Base-by-base conservation (phyloP, 2,329 filamentous ascomycete species). In the Lachnellula hyalina region DNA sequence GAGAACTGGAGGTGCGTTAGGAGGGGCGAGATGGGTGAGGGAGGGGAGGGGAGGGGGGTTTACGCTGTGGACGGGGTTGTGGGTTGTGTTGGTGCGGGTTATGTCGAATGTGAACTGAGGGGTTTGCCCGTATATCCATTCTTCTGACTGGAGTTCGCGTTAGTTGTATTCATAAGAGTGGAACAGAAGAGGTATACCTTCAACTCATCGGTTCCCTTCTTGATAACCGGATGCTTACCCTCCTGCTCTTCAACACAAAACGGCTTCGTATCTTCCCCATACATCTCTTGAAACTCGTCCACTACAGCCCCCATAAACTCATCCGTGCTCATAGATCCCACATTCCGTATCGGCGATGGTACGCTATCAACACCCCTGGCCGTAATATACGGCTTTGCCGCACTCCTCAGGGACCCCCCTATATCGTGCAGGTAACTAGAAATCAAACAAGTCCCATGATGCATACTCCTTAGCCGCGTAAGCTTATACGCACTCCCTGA, bases 401-500 rank as follows among this genome's bases (percentile, higher is more conserved):
- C 90, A n/a, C 90, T 91, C 21, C 82, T 80, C 60, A 99, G 72
- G 65, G 93, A 83, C 2, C 78, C 72, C 1, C 85, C 83, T 28
- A 97, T 87, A 41, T 77, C 73, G 32, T 74, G 70, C 42, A 97
- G 75, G 89, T 2, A 87, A 52, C 89, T 92, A 35, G 80, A 77
- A 2, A 97, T 76, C 44, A 99, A 77, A 65, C 91, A 94, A 0
- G 94, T 99, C 7, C 92, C 94, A 71, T 99, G 94, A 71, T 99
- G 94, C 55, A 99, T 77, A 7, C 91, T 87, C 45, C 93, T 81
- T 48, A 83, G 75, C 23, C 89, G 79, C 0, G 89, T 96, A 52
- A 99, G 77, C 72, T 97, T 97, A 74, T 96, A 99, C 11, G 94
- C 94, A 0, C 91, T 96, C 1, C 94, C 94, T 0, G 91, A 96